Evolutionary conservation across 2,329 filamentous ascomycete genomes (phyloP).

Genomic region (Botrytis fragariae): DNA sequence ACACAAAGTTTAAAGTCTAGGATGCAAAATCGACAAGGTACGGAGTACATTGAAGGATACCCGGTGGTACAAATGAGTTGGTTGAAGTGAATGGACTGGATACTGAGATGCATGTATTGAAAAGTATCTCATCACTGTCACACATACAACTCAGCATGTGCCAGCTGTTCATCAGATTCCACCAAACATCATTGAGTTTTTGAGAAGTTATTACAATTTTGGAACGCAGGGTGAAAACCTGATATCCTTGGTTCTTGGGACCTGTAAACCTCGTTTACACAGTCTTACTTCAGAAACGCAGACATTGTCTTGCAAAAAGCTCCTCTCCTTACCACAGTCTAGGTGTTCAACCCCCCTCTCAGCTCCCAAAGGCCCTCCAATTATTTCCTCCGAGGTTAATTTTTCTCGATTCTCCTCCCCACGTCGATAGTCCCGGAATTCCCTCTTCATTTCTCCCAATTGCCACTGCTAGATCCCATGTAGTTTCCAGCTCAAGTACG

Average conservation of each 20-base stretch:
- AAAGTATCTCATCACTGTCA: slow-evolving; percentile 2
- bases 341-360: background rate
- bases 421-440: background rate
- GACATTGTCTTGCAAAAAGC: background rate
- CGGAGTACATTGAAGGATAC: background rate
- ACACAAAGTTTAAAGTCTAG: background rate
- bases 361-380: background rate
- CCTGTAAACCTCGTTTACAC: no score
- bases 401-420: background rate
- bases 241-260: background rate
- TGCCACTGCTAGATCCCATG: background rate
- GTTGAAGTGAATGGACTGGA: background rate
- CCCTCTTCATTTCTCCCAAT: background rate
- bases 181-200: background rate
- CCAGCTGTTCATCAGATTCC: background rate
- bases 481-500: background rate
- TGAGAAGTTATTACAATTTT: background rate
- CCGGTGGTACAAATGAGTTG: background rate
- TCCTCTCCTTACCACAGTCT: background rate
- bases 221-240: background rate
- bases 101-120: background rate
- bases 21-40: background rate
- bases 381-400: background rate
- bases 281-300: background rate
- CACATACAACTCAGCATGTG: background rate